Base-by-base conservation (phyloP, 306 rosid genomes). In the Vigna mungo region DNA sequence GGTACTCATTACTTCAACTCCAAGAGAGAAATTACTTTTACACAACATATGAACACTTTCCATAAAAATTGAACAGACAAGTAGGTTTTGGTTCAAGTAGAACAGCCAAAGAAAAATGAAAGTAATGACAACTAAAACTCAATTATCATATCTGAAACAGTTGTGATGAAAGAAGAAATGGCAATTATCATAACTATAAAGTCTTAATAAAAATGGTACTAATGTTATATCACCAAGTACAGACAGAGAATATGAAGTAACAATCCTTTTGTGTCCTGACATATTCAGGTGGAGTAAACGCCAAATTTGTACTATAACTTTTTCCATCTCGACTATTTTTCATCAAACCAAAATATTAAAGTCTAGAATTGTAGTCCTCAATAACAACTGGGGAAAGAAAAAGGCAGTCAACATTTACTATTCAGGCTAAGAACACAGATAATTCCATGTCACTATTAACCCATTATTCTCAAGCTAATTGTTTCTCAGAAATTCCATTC, bases 291-390 rank as follows among this genome's bases (percentile, higher is more conserved):
- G 97, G 97, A 67, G 98, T 95, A 81, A 92, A 95, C 37, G 98
- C 97, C 87, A 94, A 84, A 75, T 94, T 94, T 4, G 98, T 94
- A 77, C 98, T 92, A 86, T 90, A 95, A 86, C 96, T 95, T 86
- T 92, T 95, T 59, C 98, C 98, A 82, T 95, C 98, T 84, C 96
- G 84, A 81, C 98, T 92, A 80, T 95, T 94, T 87, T 94, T 94
- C 96, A 92, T 94, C 92, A 94, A 83, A 72, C 98, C 98, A 12
- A 92, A 94, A 88, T 97, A 94, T 52, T 95, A 94, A 82, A 94
- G 98, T 82, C 93, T 87, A 73, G 98, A 94, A 89, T 94, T 92
- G 61, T 83, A 92, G 56, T 92, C 96, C 98, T 94, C 87, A 81
- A 80, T 30, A 68, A 25, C 27, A 25, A 25, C 76, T 6, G 77